These are phyloP conservation scores for Cladosporium colombiae DNA, from an alignment of 2,329 filamentous ascomycete species.

Conservation along the genomic window DNA sequence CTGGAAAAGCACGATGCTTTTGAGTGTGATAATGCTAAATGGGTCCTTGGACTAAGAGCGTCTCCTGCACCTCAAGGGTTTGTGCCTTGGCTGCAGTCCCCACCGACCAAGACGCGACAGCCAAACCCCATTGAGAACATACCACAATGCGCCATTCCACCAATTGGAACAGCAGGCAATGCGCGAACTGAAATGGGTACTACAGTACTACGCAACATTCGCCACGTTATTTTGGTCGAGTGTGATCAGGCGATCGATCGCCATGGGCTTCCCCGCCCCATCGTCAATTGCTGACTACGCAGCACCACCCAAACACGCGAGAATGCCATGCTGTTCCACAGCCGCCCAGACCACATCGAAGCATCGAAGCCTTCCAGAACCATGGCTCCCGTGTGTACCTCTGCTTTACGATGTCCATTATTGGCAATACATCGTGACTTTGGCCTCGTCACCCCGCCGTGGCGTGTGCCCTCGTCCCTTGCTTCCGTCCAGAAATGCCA, in stretches of 20 bases:
- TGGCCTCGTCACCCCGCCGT: conserved; percentile 10
- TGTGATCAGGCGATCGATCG: neutral
- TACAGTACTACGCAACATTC: neutral
- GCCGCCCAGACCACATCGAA: conserved; percentile 8
- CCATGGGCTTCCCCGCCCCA: neutral
- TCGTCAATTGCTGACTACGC: neutral
- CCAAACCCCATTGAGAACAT: neutral
- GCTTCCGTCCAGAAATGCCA: conserved; percentile 2
- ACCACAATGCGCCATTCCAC: neutral
- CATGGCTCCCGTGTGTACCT: neutral
- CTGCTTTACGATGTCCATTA: neutral
- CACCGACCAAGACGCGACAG: neutral
- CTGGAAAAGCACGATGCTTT: neutral
- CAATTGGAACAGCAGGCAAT: neutral
- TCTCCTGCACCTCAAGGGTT: neutral
- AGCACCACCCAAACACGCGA: neutral
- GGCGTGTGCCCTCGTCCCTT: conserved; percentile 3
- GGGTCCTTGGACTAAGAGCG: too few relatives aligned
- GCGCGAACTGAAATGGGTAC: neutral
- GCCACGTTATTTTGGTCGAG: neutral
- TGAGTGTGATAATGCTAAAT: neutral
- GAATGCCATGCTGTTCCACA: conserved; percentile 4
- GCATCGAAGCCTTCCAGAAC: conserved; percentile 17
- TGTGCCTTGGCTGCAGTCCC: neutral
- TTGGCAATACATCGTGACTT: conserved; percentile 14